Percentiles rank a stretch among this genome's conserved stretches.
phyloP scores from a whole-genome alignment of 257 asterid species.

The Gentiana macrophylla region DNA sequence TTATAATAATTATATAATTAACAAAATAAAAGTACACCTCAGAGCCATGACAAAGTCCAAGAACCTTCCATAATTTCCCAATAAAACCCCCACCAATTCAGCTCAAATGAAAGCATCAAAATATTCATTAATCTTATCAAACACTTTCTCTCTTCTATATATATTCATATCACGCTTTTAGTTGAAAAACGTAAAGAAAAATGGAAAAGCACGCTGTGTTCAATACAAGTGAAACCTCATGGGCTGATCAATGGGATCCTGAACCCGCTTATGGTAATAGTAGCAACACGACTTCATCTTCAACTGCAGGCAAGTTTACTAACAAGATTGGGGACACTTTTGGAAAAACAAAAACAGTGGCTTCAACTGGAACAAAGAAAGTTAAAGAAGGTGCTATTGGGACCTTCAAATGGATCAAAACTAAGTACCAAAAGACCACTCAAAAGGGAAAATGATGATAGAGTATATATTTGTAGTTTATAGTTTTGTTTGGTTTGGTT shows the following conservation, averaged over 20 bases:
- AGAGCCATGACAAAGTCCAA: too few relatives aligned
- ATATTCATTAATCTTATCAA: too few relatives aligned
- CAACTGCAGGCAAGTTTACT: slow-evolving; percentile 12
- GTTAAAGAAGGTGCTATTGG: slow-evolving; percentile 58
- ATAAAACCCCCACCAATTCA: too few relatives aligned
- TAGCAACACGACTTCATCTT: slow-evolving; percentile 14
- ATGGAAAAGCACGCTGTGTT: slow-evolving; percentile 14
- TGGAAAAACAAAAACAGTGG: slow-evolving; percentile 58
- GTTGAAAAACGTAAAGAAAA: background rate
- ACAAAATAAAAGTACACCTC: too few relatives aligned
- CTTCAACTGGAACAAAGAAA: slow-evolving; percentile 59
- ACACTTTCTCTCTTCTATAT: too few relatives aligned
- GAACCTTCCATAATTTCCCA: too few relatives aligned
- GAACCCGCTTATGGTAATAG: slow-evolving; percentile 33
- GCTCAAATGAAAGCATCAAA: too few relatives aligned
- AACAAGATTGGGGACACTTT: slow-evolving; percentile 47
- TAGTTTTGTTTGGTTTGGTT: too few relatives aligned
- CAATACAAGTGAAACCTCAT: slow-evolving; percentile 53
- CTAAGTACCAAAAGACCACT: slow-evolving; percentile 43
- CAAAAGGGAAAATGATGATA: slow-evolving; percentile 6
- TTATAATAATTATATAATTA: too few relatives aligned
- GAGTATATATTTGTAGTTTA: too few relatives aligned
- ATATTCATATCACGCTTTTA: background rate
- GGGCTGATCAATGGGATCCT: slow-evolving; percentile 90
- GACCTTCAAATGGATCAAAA: slow-evolving; percentile 73